Base-by-base conservation (phyloP, 306 rosid genomes). In the Notholithocarpus densiflorus region DNA sequence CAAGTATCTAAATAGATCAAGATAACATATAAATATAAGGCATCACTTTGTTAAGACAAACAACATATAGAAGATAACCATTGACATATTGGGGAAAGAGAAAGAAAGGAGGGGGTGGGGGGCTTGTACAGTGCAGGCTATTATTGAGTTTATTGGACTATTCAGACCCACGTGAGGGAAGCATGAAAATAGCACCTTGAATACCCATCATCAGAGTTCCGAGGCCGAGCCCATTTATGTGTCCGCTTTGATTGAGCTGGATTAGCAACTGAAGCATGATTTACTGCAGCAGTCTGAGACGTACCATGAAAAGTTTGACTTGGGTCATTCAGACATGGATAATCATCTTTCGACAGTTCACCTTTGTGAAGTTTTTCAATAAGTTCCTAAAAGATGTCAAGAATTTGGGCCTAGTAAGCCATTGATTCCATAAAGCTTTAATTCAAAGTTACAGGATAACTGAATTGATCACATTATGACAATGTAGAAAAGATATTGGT, bases 271-370 rank as follows among this genome's bases (percentile, higher is more conserved):
- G 93, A 93, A 72, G 75, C 76, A 65, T 81, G 92, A 62, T 79
- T 89, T 71, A 76, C 59, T 69, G 89, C n/a, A 68, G 92, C 83
- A 45, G 74, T 40, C 75, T 75, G 76, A 37, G 99, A 89, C 23
- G 93, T 65, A 62, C 94, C 87, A 31, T 87, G 97, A 77, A 79
- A 89, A 62, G 86, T 56, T 56, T 94, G 89, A 83, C 93, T 93
- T 2, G 99, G 98, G 78, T 91, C 99, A 76, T 93, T 95, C 79
- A 95, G 83, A 79, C 99, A 95, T 3, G 98, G 99, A 81, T 91
- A 95, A 60, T 95, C 99, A 77, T 91, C 96, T 86, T 89, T 93
- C 73, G 99, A 85, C 75, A 95, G 74, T 75, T 91, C 97, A 60
- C 89, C 86, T 80, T 85, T 95, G 83, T 88, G 40, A 64, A 95